Conservation (phyloP, 345 rosid species). For the Cochlearia excelsa region DNA sequence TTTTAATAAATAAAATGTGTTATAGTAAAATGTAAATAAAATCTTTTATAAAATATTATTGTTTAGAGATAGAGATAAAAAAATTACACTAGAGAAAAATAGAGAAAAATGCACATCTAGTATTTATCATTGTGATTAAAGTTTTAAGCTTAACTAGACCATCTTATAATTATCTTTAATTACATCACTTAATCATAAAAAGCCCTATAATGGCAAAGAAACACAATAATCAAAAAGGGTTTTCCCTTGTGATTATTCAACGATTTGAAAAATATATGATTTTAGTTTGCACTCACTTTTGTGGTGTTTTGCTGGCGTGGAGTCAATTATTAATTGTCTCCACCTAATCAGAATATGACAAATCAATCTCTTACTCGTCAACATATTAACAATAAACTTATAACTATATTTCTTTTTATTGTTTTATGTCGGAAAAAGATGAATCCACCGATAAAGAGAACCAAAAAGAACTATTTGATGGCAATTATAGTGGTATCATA, state of each 20-base stretch:
- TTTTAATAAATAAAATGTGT: too few species aligned
- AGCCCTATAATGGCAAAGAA: too few species aligned
- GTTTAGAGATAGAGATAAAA: too few species aligned
- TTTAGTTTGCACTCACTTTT: conserved; percentile 30
- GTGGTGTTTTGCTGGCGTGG: conserved; percentile 29
- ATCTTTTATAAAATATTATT: too few species aligned
- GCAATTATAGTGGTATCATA: conserved; percentile 17
- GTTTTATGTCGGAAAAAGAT: conserved; percentile 29
- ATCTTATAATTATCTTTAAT: too few species aligned
- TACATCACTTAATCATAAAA: too few species aligned
- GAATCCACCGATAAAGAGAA: conserved; percentile 26
- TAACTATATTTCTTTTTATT: neutral
- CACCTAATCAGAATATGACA: conserved; percentile 35
- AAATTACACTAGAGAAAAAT: too few species aligned
- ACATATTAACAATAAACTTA: neutral
- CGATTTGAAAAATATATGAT: conserved; percentile 13
- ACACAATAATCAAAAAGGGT: too few species aligned
- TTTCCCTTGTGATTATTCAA: neutral
- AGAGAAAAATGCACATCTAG: too few species aligned
- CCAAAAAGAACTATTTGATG: conserved; percentile 9
- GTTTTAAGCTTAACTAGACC: neutral
- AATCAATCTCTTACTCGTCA: conserved; percentile 16
- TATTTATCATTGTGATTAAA: neutral
- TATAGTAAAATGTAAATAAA: too few species aligned
- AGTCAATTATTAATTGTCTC: conserved; percentile 25